A percentile compares a stretch with the other conserved stretches of the same genome.
phyloP scores from a whole-genome alignment of 1,284 basidiomycete genomes.

The Schizophyllum commune region DNA sequence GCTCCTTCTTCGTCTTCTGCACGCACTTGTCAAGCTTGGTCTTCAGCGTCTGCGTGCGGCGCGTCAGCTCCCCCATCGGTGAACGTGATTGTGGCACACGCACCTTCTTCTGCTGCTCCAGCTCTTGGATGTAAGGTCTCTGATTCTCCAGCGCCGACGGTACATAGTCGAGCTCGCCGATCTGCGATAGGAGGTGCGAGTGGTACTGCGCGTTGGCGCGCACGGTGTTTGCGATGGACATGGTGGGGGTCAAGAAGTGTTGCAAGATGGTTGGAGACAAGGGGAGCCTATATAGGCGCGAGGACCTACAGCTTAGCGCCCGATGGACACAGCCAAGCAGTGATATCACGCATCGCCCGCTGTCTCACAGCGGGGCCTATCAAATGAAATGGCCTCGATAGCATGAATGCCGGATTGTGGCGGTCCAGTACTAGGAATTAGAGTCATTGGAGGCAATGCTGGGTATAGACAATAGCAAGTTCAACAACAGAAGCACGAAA shows the following conservation, averaged over 20 bases:
- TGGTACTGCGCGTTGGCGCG: constrained; percentile 30
- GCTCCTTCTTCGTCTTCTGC: constrained; percentile 32
- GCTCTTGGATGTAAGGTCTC: constrained; percentile 22
- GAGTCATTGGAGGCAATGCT: too few relatives aligned
- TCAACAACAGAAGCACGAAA: too few relatives aligned
- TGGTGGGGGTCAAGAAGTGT: constrained; percentile 1
- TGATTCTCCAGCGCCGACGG: constrained; percentile 30
- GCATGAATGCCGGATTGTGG: too few relatives aligned
- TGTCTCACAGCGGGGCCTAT: too few relatives aligned
- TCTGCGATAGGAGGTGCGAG: constrained; percentile 22
- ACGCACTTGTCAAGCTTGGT: constrained; percentile 21
- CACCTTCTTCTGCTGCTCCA: constrained; percentile 20
- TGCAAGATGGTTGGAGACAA: neutral
- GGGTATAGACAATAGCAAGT: too few relatives aligned
- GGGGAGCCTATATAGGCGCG: neutral
- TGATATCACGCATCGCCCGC: neutral
- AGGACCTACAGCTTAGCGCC: neutral
- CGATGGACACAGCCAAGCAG: constrained; percentile 3
- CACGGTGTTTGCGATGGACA: constrained; percentile 26
- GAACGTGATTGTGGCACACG: neutral
- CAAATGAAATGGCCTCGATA: too few relatives aligned
- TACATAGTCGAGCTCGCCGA: constrained; percentile 30
- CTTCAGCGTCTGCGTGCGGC: constrained; percentile 5
- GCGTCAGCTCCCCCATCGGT: neutral
- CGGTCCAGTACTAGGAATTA: too few relatives aligned